phyloP scores from a whole-genome alignment of 1,139 yeast species.

The Candida buenavistaensis region DNA sequence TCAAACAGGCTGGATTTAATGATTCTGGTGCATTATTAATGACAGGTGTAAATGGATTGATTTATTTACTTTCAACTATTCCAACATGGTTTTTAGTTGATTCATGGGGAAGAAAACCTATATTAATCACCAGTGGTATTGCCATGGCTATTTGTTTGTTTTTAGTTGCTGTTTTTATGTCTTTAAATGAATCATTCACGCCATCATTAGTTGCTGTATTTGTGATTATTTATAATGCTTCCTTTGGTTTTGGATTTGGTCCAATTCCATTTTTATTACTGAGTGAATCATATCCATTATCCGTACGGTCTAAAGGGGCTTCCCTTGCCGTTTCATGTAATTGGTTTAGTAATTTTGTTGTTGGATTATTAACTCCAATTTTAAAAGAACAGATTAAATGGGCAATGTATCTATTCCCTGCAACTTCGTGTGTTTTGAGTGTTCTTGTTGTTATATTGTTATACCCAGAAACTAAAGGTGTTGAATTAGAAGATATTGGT shows the following conservation, averaged over 20 bases:
- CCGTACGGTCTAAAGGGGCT: constrained; percentile 56
- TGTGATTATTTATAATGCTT: constrained; percentile 52
- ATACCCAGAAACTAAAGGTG: constrained; percentile 91
- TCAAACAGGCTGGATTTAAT: constrained; percentile 52
- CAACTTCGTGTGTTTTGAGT: constrained; percentile 45
- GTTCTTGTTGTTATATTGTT: constrained; percentile 56
- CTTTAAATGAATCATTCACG: constrained; percentile 35
- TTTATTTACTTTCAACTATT: constrained; percentile 48
- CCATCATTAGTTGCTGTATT: constrained; percentile 48
- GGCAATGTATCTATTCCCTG: constrained; percentile 53
- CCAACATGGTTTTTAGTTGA: constrained; percentile 69
- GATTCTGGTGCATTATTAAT: constrained; percentile 50
- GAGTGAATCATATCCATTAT: constrained; percentile 54
- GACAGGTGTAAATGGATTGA: constrained; percentile 54
- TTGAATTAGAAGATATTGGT: constrained; percentile 87
- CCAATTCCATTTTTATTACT: constrained; percentile 57
- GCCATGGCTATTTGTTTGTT: constrained; percentile 47
- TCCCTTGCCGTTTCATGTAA: constrained; percentile 55
- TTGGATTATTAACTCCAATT: constrained; percentile 55
- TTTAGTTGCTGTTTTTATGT: constrained; percentile 42
- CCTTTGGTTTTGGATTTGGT: constrained; percentile 59
- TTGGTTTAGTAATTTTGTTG: constrained; percentile 56
- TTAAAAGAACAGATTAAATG: constrained; percentile 48
- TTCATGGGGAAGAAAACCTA: constrained; percentile 51
- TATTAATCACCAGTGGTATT: constrained; percentile 49